Percentiles rank a stretch among this genome's conserved stretches.
phyloP scores from a whole-genome alignment of 2,329 filamentous ascomycete genomes.

The Aspergillus fumigatus region DNA sequence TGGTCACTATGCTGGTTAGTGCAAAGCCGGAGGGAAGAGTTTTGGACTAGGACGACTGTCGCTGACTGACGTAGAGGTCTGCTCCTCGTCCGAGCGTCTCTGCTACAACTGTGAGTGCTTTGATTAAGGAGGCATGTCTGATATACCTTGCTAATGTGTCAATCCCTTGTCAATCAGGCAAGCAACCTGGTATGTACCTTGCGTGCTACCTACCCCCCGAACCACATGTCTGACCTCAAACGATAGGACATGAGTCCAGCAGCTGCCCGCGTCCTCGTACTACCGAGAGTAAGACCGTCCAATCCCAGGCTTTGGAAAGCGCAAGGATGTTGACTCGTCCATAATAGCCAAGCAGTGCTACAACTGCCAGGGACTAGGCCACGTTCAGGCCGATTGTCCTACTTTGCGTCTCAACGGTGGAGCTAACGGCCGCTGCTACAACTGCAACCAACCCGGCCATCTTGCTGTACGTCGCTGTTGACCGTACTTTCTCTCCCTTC shows the following conservation, averaged over 20 bases:
- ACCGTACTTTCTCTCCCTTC: background rate
- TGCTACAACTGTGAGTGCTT: slow-evolving; percentile 91
- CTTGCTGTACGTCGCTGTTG: slow-evolving; percentile 63
- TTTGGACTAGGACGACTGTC: slow-evolving; percentile 51
- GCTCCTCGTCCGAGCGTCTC: slow-evolving; percentile 94
- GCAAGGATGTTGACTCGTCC: slow-evolving; percentile 14
- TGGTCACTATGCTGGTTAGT: slow-evolving; percentile 59
- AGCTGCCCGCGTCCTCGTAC: slow-evolving; percentile 94
- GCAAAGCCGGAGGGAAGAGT: slow-evolving; percentile 30
- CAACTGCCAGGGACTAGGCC: slow-evolving; percentile 96
- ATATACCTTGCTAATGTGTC: slow-evolving; percentile 15
- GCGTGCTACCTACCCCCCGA: slow-evolving; percentile 9
- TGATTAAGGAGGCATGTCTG: slow-evolving; percentile 6
- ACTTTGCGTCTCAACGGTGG: slow-evolving; percentile 83
- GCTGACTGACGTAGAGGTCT: slow-evolving; percentile 68
- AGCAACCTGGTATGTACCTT: slow-evolving; percentile 41
- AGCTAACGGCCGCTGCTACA: slow-evolving; percentile 87
- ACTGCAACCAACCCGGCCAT: slow-evolving; percentile 89
- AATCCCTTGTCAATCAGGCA: slow-evolving; percentile 29
- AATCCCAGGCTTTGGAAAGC: slow-evolving; percentile 3
- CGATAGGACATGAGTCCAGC: slow-evolving; percentile 86
- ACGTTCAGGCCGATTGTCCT: slow-evolving; percentile 98
- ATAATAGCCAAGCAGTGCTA: slow-evolving; percentile 92
- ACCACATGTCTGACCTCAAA: slow-evolving; percentile 16
- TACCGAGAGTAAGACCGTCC: slow-evolving; percentile 66